Evolutionary conservation across 495 filamentous ascomycete species (phyloP).

Genomic region (Chaetomium cochliodes): DNA sequence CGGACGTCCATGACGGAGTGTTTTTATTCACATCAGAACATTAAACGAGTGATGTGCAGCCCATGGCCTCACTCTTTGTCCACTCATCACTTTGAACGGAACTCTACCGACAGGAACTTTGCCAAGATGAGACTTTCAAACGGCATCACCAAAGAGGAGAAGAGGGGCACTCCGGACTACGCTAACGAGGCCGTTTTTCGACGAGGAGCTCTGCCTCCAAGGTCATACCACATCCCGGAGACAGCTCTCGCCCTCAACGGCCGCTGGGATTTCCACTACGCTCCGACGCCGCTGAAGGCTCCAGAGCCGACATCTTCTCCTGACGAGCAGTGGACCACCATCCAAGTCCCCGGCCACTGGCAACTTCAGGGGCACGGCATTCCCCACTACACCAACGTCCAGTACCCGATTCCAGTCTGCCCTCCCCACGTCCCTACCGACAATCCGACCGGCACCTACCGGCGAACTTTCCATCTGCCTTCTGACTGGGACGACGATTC

Average conservation of each 20-base stretch:
- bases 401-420: conserved; percentile 59
- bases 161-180: conserved; percentile 29
- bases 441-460: conserved; percentile 64
- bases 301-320: conserved; percentile 38
- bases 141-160: conserved; percentile 25
- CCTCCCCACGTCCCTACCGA: conserved; percentile 58
- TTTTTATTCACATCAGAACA: neutral
- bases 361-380: conserved; percentile 62
- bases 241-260: conserved; percentile 52
- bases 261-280: conserved; percentile 59
- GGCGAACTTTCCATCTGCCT: conserved; percentile 53
- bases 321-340: conserved; percentile 46
- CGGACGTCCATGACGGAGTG: neutral
- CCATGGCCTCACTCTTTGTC: no score
- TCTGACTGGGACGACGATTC: conserved; percentile 29
- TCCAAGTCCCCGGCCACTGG: conserved; percentile 64
- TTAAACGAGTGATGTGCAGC: no score
- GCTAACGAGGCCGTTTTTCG: conserved; percentile 42
- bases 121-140: neutral
- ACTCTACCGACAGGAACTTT: neutral
- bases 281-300: conserved; percentile 49
- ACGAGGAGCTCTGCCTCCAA: conserved; percentile 50
- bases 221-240: conserved; percentile 52
- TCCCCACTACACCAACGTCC: conserved; percentile 62
- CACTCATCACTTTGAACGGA: neutral